Conservation (phyloP, 192 early-diverging fungal species). For the Phycomyces blakesleeanus region DNA sequence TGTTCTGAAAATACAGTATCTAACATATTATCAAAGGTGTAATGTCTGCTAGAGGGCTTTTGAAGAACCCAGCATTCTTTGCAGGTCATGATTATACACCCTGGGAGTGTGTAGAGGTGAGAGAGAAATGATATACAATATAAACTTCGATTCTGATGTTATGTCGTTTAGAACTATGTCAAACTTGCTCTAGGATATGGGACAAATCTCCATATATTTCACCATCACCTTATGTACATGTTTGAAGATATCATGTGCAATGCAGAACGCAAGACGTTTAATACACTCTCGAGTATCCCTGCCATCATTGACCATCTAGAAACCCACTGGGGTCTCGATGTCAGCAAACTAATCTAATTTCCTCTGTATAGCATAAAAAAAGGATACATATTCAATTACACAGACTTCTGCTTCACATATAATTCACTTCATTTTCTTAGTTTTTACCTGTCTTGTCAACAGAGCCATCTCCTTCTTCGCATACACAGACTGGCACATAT, state of each 20-base stretch:
- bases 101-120: conserved; percentile 67
- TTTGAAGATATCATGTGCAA: conserved; percentile 79
- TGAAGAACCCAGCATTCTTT: conserved; percentile 93
- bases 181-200: conserved; percentile 72
- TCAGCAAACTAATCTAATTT: neutral
- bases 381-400: neutral
- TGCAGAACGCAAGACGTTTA: conserved; percentile 85
- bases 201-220: conserved; percentile 79
- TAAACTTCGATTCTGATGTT: neutral
- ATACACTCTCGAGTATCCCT: conserved; percentile 71
- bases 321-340: conserved; percentile 39
- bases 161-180: conserved; percentile 50
- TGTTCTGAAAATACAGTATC: neutral
- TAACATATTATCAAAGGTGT: conserved; percentile 46
- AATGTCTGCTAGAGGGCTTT: conserved; percentile 88
- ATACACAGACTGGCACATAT: neutral
- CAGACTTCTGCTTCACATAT: neutral
- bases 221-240: conserved; percentile 97
- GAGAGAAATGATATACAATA: neutral
- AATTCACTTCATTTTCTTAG: too few species aligned
- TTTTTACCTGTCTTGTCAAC: too few species aligned
- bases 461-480: neutral
- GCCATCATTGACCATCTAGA: conserved; percentile 79
- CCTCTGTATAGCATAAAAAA: neutral
- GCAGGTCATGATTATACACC: conserved; percentile 78